Base-by-base conservation (phyloP, 306 rosid species). In the Cyamopsis tetragonoloba region DNA sequence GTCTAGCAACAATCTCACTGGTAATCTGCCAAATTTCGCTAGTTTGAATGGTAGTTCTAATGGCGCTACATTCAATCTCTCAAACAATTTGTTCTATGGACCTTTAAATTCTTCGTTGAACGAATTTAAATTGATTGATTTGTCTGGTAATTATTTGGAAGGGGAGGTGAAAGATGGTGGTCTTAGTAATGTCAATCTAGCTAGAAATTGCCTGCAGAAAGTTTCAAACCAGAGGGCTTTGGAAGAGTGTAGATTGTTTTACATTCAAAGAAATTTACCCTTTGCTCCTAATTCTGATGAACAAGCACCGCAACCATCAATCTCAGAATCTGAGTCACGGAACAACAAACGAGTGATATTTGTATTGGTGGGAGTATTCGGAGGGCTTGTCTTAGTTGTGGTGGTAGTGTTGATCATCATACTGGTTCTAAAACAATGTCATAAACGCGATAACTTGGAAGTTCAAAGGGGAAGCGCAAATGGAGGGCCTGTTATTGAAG, bases 81-180 rank as follows among this genome's bases (percentile, higher is more conserved):
- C 97, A 38, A 63, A 82, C 79, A 95, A 95, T 79, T 23, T 79
- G 15, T 86, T 95, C 30, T 86, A 85, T 42, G 99, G 97, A 65
- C 34, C 19, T 62, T 55, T 90, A 70, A 80, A 75, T 79, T 47
- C 24, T 44, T 74, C 82, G 0, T 31, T 76, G 12, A 22, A 27
- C 53, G 79, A 57, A 63, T 66, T 58, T 66, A 26, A 71, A 37
- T 75, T 14, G 15, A 64, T 90, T 23, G 96, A 95, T 84, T 77
- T 95, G 56, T 86, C 96, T 18, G 38, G 81, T 54, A 95, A 95
- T 77, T 90, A 79, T 83, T 88, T 95, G 73, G 82, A 85, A 66
- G 99, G 96, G 35, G 62, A 58, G 19, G 75, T 70, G 38, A 66
- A 39, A 14, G 68, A 43, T 55, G 63, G 50, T 63, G 64, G 65